Evolutionary conservation across 2,329 filamentous ascomycete genomes (phyloP), one percentile per base, ranked within the genome.

Genomic region (Knufia fluminis): DNA sequence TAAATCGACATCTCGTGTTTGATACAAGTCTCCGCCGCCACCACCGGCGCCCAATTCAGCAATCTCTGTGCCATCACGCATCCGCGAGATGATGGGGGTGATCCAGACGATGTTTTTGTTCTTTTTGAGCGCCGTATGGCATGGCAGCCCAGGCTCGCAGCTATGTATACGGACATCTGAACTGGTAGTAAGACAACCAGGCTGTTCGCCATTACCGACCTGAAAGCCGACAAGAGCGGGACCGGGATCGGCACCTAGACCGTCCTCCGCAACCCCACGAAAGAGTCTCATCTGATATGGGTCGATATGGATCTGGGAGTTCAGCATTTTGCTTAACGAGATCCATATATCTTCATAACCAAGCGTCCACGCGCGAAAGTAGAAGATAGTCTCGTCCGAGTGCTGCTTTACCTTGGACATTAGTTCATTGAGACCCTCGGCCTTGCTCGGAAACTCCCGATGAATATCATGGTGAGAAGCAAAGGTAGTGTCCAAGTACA

Each of bases 331-430:
- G 0, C 88, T 82, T 0, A 97, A 68, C 0, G 87, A 84, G 51
- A 89, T 71, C 89, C 89, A 96, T 0, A 95, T 88, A 46, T 94
- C 85, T 63, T 97, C 90, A 55, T 96, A 95, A 0, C 86, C 86
- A 61, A 92, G 92, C 0, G 91, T 96, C 89, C 90, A 95, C 1
- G 88, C 79, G 50, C 89, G 79, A 40, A 97, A 76, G 63, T 94
- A 85, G 60, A 95, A 96, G 1, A 84, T 64, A 0, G 88, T 94
- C 33, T 87, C 78, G 1, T 71, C 54, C 0, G 89, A 83, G 62
- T 91, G 94, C 20, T 68, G 62, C 0, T 69, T 64, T 0, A 95
- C 74, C 56, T 88, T 84, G 3, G 71, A 67, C 1, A 96, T 60
- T 0, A 96, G 73, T 60, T 95, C 86, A 1, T 69, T 69, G 9